Evolutionary conservation across 2,329 filamentous ascomycete genomes (phyloP), one percentile per base, ranked within the genome.

Genomic region (Epichloe uncinata): DNA sequence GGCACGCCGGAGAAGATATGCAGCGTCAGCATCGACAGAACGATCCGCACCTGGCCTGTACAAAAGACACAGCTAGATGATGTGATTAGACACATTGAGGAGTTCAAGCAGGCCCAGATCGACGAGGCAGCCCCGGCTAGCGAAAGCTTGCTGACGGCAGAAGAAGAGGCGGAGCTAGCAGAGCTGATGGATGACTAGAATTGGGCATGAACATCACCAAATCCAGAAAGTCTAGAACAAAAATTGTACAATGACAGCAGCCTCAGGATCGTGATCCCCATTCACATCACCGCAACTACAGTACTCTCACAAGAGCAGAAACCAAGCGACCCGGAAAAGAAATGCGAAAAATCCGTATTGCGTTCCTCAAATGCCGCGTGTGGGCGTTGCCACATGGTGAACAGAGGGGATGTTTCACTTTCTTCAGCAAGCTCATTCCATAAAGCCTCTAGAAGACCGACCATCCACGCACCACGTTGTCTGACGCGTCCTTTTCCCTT

Each of bases 141-240:
- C 36, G 69, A 68, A 55, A 70, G 73, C 38, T 53, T 82, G 61
- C 70, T 96, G 66, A 95, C 89, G 5, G 84, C 80, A 12, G 91
- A 97, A 58, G 93, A 98, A 65, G 91, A 97, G 66, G 84, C 85
- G 4, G 93, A 97, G 66, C 72, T 98, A 55, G 90, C 88, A 13
- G 93, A 90, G 55, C 69, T 98, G 63, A 87, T 98, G 87, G 87
- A 83, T 54, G 82, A 87, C 54, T 75, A 49, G 42, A 30, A 5
- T 40, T 42, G 20, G 22, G 30, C 7, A 34, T 35, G 20, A 42
- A 18, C 42, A n/a, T n/a, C n/a, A 12, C 35, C 44, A 30, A 30
- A 30, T 30, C 26, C 8, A 30, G 26, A 30, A 30, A 30, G 4
- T 30, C 8, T 1, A 9, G 8, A 30, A 30, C 26, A 3, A 30